These are phyloP conservation scores for Mycosphaerelloides madeirae DNA, from an alignment of 2,329 filamentous ascomycete genomes.

Conservation along the genomic window DNA sequence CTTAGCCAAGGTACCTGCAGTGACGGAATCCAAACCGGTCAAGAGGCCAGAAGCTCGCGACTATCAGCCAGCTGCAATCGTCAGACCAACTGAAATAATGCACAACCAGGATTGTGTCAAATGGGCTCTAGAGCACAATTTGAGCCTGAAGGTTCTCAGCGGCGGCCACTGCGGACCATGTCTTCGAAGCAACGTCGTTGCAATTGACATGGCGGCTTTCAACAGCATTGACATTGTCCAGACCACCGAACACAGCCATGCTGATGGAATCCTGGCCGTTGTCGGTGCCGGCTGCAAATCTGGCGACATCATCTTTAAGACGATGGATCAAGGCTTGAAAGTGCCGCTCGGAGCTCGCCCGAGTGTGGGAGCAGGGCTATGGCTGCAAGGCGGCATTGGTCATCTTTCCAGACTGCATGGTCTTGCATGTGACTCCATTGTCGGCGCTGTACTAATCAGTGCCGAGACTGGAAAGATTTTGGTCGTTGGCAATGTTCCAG, in stretches of 20 bases:
- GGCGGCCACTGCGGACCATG: conserved; percentile 60
- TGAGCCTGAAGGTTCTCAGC: conserved; percentile 43
- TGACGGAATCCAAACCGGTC: conserved; percentile 29
- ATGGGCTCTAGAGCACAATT: conserved; percentile 50
- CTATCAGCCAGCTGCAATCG: conserved; percentile 41
- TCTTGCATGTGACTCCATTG: conserved; percentile 55
- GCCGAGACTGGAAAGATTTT: conserved; percentile 46
- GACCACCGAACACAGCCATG: conserved; percentile 4
- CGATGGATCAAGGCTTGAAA: conserved; percentile 47
- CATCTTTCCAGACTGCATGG: conserved; percentile 54
- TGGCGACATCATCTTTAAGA: conserved; percentile 48
- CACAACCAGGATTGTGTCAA: conserved; percentile 53
- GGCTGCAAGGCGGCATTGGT: conserved; percentile 62
- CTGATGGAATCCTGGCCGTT: conserved; percentile 41
- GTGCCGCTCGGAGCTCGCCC: conserved; percentile 59
- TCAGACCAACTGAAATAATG: conserved; percentile 43
- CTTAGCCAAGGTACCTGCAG: conserved; percentile 38
- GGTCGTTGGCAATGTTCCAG: conserved; percentile 50
- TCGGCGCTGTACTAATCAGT: conserved; percentile 57
- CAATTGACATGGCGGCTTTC: conserved; percentile 58
- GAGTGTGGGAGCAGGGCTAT: conserved; percentile 59
- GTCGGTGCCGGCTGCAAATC: conserved; percentile 54
- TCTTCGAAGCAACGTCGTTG: conserved; percentile 48
- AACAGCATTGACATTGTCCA: conserved; percentile 44
- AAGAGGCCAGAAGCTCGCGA: conserved; percentile 52